These are phyloP conservation scores for Bretschneidera sinensis DNA, from an alignment of 345 rosid species.

Conservation along the genomic window DNA sequence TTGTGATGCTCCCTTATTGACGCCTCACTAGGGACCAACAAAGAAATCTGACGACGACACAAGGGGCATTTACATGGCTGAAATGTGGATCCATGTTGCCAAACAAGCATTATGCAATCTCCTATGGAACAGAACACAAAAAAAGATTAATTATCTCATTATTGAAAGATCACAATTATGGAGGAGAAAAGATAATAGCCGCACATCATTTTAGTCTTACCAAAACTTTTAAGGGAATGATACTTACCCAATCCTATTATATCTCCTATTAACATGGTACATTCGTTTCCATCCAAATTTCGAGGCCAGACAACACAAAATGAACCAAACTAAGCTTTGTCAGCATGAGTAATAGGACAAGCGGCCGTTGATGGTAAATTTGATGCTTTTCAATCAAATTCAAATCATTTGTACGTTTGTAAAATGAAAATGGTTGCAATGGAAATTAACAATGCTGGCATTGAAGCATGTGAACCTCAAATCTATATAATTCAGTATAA, in stretches of 20 bases:
- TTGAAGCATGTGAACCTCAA: too few species aligned
- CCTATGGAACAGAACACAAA: slow-evolving; percentile 34
- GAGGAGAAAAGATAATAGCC: not conserved
- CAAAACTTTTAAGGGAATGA: not conserved
- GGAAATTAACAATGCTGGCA: too few species aligned
- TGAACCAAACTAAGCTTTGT: too few species aligned
- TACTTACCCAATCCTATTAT: not conserved
- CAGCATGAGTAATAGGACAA: too few species aligned
- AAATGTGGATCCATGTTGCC: slow-evolving; percentile 68
- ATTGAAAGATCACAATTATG: not conserved
- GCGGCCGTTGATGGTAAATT: too few species aligned
- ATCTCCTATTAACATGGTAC: not conserved
- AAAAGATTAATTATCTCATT: slow-evolving; percentile 3
- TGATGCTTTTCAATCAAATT: too few species aligned
- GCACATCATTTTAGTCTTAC: not conserved
- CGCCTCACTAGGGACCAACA: slow-evolving; percentile 68
- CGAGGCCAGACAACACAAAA: not conserved
- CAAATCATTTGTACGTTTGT: too few species aligned
- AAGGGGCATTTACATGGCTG: slow-evolving; percentile 84
- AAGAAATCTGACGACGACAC: slow-evolving; percentile 80
- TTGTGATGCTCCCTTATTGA: slow-evolving; percentile 43
- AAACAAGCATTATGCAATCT: slow-evolving; percentile 77
- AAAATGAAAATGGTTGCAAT: too few species aligned
- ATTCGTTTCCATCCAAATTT: not conserved
- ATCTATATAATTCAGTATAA: too few species aligned